Evolutionary conservation across 768 basidiomycete genomes (phyloP), one percentile per base, ranked within the genome.

Genomic region (Kwoniella mangroviensis): DNA sequence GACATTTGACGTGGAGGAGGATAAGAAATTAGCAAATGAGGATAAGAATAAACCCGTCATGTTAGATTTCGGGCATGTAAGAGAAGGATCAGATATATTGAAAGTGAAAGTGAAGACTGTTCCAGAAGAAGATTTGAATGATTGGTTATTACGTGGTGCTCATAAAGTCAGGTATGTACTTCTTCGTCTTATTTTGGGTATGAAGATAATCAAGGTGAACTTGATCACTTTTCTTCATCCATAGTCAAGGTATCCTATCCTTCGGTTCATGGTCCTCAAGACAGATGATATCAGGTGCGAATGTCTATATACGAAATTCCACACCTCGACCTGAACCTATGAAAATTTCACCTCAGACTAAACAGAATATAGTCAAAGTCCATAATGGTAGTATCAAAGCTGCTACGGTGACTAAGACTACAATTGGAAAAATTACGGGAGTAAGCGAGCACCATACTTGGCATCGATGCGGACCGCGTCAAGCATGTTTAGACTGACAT

Each of bases 351-450:
- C 87, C 88, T 53, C 84, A 81, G 19, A 88, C 90, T 0, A 87
- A 87, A 41, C 85, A 86, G 57, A 87, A 87, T 3, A 86, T 93
- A 0, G 81, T 87, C 4, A 85, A 84, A 3, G 88, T 90, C 2
- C 91, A 92, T 74, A 86, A 88, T 11, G 84, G 90, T 65, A 89
- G 86, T 68, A 89, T 88, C 0, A 85, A 89, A 74, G 91, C 90
- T 0, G 90, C 89, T 42, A 87, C 88, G 74, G 87, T 90, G 70
- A 91, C 89, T 64, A 79, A 87, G 15, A 87, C 87, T 71, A 91
- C 91, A 0, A 84, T 91, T 43, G 84, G 83, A 2, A 79, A 87
- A 65, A 88, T 92, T 71, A 89, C 91, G 75, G 70, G 75, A 40
- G 81, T 82, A 65, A 70, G 81, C 71, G 9, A 54, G 4, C 55